Conservation (phyloP, 208 protist genomes). For the Trypanosoma theileri region DNA sequence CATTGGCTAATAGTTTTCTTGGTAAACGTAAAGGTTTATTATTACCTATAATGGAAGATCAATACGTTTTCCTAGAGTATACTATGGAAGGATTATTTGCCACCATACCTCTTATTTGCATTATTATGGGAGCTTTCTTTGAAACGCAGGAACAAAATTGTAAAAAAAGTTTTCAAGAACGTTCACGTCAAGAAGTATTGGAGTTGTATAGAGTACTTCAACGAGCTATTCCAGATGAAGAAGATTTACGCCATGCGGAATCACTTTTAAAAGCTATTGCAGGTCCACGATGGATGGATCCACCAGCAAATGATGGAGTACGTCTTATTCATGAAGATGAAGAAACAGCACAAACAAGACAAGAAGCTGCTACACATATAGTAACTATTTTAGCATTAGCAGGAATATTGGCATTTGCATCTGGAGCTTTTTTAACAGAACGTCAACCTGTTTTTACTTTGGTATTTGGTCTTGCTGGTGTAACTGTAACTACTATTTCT, state of each 20-base stretch:
- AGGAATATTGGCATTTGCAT: slow-evolving; percentile 40
- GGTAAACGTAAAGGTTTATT: slow-evolving; percentile 25
- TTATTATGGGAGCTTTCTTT: slow-evolving; percentile 50
- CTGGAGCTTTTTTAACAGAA: slow-evolving; percentile 43
- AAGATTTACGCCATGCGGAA: slow-evolving; percentile 26
- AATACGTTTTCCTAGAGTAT: slow-evolving; percentile 35
- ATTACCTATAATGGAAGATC: slow-evolving; percentile 13
- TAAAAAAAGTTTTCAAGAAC: slow-evolving; percentile 15
- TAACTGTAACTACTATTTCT: slow-evolving; percentile 46
- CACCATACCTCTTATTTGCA: slow-evolving; percentile 47
- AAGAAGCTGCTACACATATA: slow-evolving; percentile 56
- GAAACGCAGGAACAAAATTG: slow-evolving; percentile 32
- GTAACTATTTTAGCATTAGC: slow-evolving; percentile 45
- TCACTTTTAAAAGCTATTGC: slow-evolving; percentile 28
- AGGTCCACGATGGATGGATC: slow-evolving; percentile 21
- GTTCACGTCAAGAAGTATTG: slow-evolving; percentile 12
- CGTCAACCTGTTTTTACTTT: slow-evolving; percentile 54
- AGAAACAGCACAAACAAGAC: slow-evolving; percentile 19
- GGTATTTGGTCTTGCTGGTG: slow-evolving; percentile 53
- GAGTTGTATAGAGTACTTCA: slow-evolving; percentile 27
- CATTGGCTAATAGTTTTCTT: slow-evolving; percentile 30
- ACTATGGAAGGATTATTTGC: slow-evolving; percentile 50
- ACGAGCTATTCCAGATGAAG: slow-evolving; percentile 14
- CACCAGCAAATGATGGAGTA: slow-evolving; percentile 15
- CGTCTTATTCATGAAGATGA: slow-evolving; percentile 22